These are phyloP conservation scores for Syncephalastrum monosporum DNA, from an alignment of 371 early-diverging fungal genomes.

Conservation along the genomic window DNA sequence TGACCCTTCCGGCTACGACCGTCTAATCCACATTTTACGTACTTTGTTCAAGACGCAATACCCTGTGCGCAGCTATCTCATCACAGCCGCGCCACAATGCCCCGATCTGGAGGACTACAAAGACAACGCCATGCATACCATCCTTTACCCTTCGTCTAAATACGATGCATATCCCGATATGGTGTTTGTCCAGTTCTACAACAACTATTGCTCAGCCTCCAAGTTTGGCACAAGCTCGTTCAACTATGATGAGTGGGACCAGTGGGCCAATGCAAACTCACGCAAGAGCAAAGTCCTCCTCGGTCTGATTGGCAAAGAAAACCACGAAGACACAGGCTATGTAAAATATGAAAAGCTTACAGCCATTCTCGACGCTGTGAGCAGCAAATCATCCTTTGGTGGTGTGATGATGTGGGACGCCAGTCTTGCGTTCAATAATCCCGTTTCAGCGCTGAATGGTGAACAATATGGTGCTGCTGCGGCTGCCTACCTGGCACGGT, in stretches of 20 bases:
- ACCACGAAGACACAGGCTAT: conserved; percentile 56
- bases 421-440: conserved; percentile 27
- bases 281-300: conserved; percentile 43
- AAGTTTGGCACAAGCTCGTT: conserved; percentile 33
- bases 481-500: conserved; percentile 19
- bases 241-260: conserved; percentile 62
- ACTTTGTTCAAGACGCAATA: conserved; percentile 39
- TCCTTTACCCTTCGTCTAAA: conserved; percentile 33
- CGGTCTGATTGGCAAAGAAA: conserved; percentile 55
- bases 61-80: conserved; percentile 29
- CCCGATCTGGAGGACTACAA: conserved; percentile 56
- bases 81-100: conserved; percentile 58
- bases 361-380: conserved; percentile 34
- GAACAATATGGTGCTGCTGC: conserved; percentile 29
- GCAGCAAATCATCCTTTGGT: conserved; percentile 37
- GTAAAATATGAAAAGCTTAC: conserved; percentile 39
- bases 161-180: conserved; percentile 51
- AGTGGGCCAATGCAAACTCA: conserved; percentile 34
- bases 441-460: conserved; percentile 18
- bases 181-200: conserved; percentile 76
- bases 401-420: conserved; percentile 28
- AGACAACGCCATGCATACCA: conserved; percentile 40
- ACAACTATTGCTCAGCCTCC: conserved; percentile 57
- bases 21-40: conserved; percentile 27
- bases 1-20: conserved; percentile 26